phyloP scores from a whole-genome alignment of 768 basidiomycete genomes.

The Collybia nuda region DNA sequence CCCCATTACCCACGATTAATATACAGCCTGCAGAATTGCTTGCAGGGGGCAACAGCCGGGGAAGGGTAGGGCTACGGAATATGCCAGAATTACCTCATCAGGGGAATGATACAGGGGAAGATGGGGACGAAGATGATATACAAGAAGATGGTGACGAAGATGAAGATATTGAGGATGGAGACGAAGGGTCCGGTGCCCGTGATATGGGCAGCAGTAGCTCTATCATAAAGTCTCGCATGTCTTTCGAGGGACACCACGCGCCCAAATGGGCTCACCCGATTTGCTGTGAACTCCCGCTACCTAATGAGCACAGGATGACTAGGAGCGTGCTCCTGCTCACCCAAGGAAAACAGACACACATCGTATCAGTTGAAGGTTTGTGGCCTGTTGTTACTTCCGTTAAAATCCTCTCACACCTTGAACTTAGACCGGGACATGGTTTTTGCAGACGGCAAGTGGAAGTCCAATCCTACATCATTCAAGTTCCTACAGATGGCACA shows the following conservation, averaged over 20 bases:
- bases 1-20: conserved; percentile 37
- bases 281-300: conserved; percentile 45
- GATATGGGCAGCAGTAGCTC: conserved; percentile 7
- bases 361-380: conserved; percentile 84
- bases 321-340: conserved; percentile 64
- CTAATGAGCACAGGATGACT: conserved; percentile 24
- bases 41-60: conserved; percentile 24
- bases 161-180: conserved; percentile 9
- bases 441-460: conserved; percentile 94
- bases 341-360: conserved; percentile 65
- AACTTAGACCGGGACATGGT: conserved; percentile 86
- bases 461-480: conserved; percentile 90
- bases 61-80: conserved; percentile 40
- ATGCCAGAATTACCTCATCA: conserved; percentile 53
- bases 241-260: conserved; percentile 28
- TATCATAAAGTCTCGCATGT: conserved; percentile 37
- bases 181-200: conserved; percentile 2
- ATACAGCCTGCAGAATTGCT: conserved; percentile 1
- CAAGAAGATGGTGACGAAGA: conserved; percentile 17
- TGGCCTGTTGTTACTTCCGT: neutral
- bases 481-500: conserved; percentile 96
- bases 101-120: conserved; percentile 35
- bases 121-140: conserved; percentile 28
- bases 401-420: conserved; percentile 1
- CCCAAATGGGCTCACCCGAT: conserved; percentile 52